Base-by-base conservation (phyloP, 352 stramenopile genomes). In the Globisporangium viniferum region DNA sequence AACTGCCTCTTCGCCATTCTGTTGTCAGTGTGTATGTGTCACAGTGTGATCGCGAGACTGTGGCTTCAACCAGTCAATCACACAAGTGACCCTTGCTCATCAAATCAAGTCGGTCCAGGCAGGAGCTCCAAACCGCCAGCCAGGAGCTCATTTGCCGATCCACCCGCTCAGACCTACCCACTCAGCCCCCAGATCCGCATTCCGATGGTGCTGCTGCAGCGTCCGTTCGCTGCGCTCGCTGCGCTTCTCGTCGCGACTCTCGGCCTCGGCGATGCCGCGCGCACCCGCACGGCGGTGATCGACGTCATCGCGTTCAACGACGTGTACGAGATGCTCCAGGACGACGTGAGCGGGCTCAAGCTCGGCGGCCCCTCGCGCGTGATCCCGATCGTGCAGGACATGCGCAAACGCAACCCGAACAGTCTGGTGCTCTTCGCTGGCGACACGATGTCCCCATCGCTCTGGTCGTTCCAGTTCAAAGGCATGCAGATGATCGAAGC, bases 381-480 rank as follows among this genome's bases (percentile, higher is more conserved):
- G 36, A 77, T 92, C 6, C 81, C 82, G 0, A 67, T 94, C 27
- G 84, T 75, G n/a, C 78, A 82, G 54, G 77, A 72, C 58, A 89
- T 94, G 79, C 75, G 76, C 12, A 63, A 62, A 5, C 73, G 73
- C 35, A 89, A 90, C 72, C 73, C 78, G 27, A 91, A 91, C 65
- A 89, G 69, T 53, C 75, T 94, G 54, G 86, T 94, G 73, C 72
- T 94, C 20, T 93, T 94, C 59, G 82, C 86, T 0, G 84, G 86
- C 1, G 86, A 94, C 66, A 94, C 86, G 10, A 89, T 94, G 67
- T 89, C 82, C n/a, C 86, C 86, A 27, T 92, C 86, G 69, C 82
- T 94, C 39, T 94, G 86, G 86, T 92, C 86, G 14, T 80, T 80
- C 14, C 82, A 91, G 66, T 91, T 94, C 75, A 81, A 88, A 44